phyloP scores from a whole-genome alignment of 441 rosid species.

The Pelargonium australe region DNA sequence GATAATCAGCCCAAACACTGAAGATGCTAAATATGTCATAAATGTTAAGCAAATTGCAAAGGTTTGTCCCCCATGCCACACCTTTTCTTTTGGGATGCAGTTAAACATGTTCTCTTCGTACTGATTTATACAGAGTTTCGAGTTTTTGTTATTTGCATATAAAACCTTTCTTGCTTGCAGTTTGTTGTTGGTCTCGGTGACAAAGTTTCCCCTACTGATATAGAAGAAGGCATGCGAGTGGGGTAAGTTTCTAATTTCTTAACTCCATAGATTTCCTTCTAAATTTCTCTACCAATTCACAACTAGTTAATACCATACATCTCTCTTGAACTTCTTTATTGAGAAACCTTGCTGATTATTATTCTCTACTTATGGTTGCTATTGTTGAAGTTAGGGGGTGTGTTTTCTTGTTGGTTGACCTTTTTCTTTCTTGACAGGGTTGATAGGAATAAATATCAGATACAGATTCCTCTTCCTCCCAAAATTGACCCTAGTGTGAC shows the following conservation, averaged over 20 bases:
- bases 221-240: slow-evolving; percentile 99
- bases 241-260: slow-evolving; percentile 45
- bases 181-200: slow-evolving; percentile 99
- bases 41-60: slow-evolving; percentile 96
- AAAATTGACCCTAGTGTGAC: slow-evolving; percentile 98
- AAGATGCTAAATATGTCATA: slow-evolving; percentile 89
- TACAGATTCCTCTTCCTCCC: slow-evolving; percentile 95
- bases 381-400: no score
- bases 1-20: slow-evolving; percentile 88
- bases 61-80: slow-evolving; percentile 31
- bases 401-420: no score
- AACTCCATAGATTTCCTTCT: no score
- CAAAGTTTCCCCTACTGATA: slow-evolving; percentile 94
- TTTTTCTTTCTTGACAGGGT: slow-evolving; percentile 38
- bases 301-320: no score
- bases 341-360: no score
- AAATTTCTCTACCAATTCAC: no score
- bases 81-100: not conserved
- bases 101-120: no score
- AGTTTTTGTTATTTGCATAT: no score
- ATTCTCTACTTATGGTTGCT: no score
- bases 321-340: no score
- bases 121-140: no score
- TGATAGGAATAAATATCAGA: slow-evolving; percentile 91
- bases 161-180: slow-evolving; percentile 27